Base-by-base conservation (phyloP, 192 early-diverging fungal species). In the Umbelopsis sp. region DNA sequence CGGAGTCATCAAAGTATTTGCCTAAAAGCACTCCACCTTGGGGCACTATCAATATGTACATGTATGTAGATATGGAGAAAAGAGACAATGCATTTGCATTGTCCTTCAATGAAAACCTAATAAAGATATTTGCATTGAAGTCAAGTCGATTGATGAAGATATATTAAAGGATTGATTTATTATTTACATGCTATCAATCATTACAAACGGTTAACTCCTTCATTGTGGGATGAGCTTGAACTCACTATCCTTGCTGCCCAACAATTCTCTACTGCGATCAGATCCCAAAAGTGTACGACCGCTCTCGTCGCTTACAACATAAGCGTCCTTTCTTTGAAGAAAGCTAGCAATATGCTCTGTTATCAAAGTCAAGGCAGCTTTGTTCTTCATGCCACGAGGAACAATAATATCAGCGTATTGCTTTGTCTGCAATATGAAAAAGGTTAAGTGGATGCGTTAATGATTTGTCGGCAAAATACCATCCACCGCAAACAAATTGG, bases 351-450 rank as follows among this genome's bases (percentile, higher is more conserved):
- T 70, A 20, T 88, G 88, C 52, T 86, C 79, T 7, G 81, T 79
- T 56, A 93, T 86, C 45, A 93, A 78, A 41, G 87, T 81, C 31
- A 91, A 81, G 0, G 90, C 91, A 31, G 89, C 77, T n/a, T 69
- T 68, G 72, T 93, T 91, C 11, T 84, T 75, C 62, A 81, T 78
- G 41, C 91, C 91, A 25, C 86, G 83, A 31, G 91, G 90, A 41
- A 93, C 86, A 51, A 93, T 90, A 50, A 93, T 86, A 66, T 93
- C 90, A 2, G 91, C 91, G 83, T 86, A 91, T 31, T 90, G 84
- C 74, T 93, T 93, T 10, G 89, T 87, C 78, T 89, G 77, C 21
- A 66, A 34, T 41, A 56, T 2, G 9, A 31, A 62, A 21, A 0
- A 66, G 12, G 38, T 21, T 38, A 47, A 32, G 6, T n/a, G n/a